Evolutionary conservation across 371 early-diverging fungal genomes (phyloP).

Genomic region (Dipsacomyces acuminosporus): DNA sequence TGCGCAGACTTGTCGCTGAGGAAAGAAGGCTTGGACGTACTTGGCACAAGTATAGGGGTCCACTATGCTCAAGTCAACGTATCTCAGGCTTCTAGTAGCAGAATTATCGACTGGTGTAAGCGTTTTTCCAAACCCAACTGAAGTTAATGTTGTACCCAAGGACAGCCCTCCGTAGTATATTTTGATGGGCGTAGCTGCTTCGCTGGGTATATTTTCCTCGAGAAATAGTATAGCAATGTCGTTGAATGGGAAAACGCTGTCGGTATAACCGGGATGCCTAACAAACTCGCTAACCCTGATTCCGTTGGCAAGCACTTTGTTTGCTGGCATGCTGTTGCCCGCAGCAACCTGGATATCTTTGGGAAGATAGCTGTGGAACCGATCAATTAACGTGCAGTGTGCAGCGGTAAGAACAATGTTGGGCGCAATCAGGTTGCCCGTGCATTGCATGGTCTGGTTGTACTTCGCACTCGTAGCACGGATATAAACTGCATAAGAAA

Average conservation of each 20-base stretch:
- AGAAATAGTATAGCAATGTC: conserved; percentile 43
- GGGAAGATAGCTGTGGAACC: not conserved
- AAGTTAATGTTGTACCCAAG: conserved; percentile 12
- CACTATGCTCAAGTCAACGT: conserved; percentile 26
- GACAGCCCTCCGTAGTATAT: conserved; percentile 24
- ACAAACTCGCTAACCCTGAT: conserved; percentile 19
- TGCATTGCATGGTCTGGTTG: no score
- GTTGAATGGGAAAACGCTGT: conserved; percentile 7
- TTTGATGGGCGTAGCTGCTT: conserved; percentile 10
- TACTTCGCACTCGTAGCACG: no score
- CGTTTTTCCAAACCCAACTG: conserved; percentile 45
- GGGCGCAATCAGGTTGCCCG: conserved; percentile 41
- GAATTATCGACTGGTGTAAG: conserved; percentile 4
- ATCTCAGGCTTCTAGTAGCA: conserved; percentile 20
- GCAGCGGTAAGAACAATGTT: conserved; percentile 43
- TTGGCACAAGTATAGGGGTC: conserved; percentile 6
- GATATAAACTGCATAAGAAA: no score
- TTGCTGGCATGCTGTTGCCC: conserved; percentile 3
- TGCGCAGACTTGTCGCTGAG: conserved; percentile 30
- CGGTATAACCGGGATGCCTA: conserved; percentile 24
- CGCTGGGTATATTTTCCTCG: conserved; percentile 6
- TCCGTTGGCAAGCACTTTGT: conserved; percentile 5
- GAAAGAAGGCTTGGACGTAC: conserved; percentile 3
- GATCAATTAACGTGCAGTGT: conserved; percentile 21
- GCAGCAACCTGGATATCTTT: conserved; percentile 7